Evolutionary conservation across 345 rosid species (phyloP).

Genomic region (Eucalyptus cladocalyx): DNA sequence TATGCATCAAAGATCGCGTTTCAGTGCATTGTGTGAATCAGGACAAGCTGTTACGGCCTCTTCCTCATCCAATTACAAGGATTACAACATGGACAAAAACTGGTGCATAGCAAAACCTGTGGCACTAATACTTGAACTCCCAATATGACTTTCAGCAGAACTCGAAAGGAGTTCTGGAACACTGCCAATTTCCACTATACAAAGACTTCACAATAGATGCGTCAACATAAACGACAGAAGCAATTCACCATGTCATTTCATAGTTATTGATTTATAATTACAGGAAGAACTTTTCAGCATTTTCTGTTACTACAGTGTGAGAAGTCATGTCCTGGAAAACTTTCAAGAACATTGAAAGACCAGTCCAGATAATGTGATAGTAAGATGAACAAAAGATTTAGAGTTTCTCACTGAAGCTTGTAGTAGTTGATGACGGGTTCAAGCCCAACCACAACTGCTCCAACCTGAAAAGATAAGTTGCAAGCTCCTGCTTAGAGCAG

Average conservation of each 20-base stretch:
- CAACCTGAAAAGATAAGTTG: conserved; percentile 39
- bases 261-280: neutral
- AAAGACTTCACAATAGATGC: neutral
- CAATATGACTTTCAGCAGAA: neutral
- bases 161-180: neutral
- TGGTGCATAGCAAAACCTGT: neutral
- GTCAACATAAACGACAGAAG: neutral
- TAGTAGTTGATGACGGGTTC: conserved; percentile 78
- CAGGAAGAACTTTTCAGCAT: neutral
- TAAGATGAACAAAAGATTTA: neutral
- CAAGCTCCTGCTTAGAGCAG: neutral
- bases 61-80: neutral
- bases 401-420: conserved; percentile 79
- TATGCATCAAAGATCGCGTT: neutral
- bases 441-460: conserved; percentile 90
- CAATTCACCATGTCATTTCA: neutral
- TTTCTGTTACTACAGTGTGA: neutral
- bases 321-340: neutral
- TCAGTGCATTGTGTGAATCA: neutral
- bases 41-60: neutral
- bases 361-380: neutral
- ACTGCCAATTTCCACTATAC: neutral
- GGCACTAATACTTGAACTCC: neutral
- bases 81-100: neutral
- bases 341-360: neutral